phyloP scores from a whole-genome alignment of 352 stramenopile species.

The Phytophthora boehmeriae region DNA sequence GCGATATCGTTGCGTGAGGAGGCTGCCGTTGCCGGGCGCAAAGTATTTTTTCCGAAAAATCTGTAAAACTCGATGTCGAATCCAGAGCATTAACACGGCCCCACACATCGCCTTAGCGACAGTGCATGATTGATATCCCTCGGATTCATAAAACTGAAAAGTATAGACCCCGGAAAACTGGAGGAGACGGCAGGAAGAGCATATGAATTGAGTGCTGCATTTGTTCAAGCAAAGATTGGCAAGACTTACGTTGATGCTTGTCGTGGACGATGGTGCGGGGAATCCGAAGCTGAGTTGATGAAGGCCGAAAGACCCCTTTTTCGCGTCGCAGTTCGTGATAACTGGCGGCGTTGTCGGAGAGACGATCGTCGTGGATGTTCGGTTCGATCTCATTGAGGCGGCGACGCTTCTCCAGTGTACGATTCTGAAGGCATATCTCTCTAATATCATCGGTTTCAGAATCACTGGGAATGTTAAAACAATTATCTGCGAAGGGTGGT shows the following conservation, averaged over 20 bases:
- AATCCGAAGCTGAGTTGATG: constrained; percentile 2
- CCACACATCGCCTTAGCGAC: not conserved
- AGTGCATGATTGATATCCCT: constrained; percentile 12
- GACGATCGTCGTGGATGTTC: too few species aligned
- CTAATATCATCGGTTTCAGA: too few species aligned
- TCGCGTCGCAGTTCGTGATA: not conserved
- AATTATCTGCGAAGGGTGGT: too few species aligned
- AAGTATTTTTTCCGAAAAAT: constrained; percentile 3
- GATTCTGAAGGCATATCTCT: too few species aligned
- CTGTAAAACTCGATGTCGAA: too few species aligned
- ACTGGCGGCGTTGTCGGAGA: too few species aligned
- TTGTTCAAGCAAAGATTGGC: constrained; percentile 3
- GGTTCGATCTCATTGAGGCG: too few species aligned
- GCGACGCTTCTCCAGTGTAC: too few species aligned
- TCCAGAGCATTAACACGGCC: constrained; percentile 1
- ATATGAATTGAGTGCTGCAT: constrained; percentile 16
- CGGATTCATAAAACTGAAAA: constrained; percentile 5
- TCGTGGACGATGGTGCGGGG: not conserved
- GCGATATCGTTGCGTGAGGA: not conserved
- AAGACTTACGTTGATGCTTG: constrained; percentile 4
- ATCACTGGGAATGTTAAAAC: too few species aligned
- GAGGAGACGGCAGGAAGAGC: too few species aligned
- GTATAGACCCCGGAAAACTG: constrained; percentile 2
- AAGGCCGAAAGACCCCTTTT: not conserved
- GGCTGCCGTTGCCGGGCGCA: not conserved